Conservation (phyloP, 345 rosid genomes). For the Gossypioides kirkii region DNA sequence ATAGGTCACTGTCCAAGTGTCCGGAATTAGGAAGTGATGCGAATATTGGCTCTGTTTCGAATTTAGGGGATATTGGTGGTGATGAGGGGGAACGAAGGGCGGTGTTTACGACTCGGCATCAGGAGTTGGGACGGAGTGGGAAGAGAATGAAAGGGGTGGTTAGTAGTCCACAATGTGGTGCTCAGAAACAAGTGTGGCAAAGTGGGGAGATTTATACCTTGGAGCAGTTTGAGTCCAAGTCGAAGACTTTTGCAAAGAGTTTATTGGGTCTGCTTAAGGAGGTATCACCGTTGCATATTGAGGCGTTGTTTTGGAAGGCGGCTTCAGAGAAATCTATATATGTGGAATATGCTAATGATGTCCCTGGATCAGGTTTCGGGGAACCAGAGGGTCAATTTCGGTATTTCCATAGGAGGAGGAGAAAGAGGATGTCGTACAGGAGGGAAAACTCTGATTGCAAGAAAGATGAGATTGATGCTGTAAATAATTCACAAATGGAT, state of each 20-base stretch:
- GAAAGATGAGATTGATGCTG: slow-evolving; percentile 25
- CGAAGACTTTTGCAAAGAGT: slow-evolving; percentile 65
- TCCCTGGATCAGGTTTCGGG: slow-evolving; percentile 94
- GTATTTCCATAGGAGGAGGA: slow-evolving; percentile 56
- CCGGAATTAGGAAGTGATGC: slow-evolving; percentile 62
- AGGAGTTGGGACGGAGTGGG: slow-evolving; percentile 75
- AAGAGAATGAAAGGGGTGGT: slow-evolving; percentile 50
- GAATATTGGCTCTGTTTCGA: slow-evolving; percentile 24
- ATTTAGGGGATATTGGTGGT: slow-evolving; percentile 20
- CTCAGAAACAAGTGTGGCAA: slow-evolving; percentile 93
- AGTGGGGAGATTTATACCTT: slow-evolving; percentile 91
- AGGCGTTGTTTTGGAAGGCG: slow-evolving; percentile 88
- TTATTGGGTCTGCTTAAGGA: slow-evolving; percentile 66
- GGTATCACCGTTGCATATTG: slow-evolving; percentile 62
- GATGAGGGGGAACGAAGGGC: slow-evolving; percentile 58
- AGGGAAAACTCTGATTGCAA: slow-evolving; percentile 33
- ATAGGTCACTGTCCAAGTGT: slow-evolving; percentile 66
- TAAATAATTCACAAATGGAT: slow-evolving; percentile 15
- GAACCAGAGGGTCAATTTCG: slow-evolving; percentile 65
- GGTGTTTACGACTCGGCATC: slow-evolving; percentile 92
- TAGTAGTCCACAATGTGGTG: slow-evolving; percentile 37
- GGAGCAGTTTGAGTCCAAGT: slow-evolving; percentile 91
- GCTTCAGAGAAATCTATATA: slow-evolving; percentile 80
- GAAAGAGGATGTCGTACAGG: slow-evolving; percentile 59
- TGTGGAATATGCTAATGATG: slow-evolving; percentile 99